Evolutionary conservation across 805 yeast genomes (phyloP).

Genomic region (Kockiozyma suomiensis): DNA sequence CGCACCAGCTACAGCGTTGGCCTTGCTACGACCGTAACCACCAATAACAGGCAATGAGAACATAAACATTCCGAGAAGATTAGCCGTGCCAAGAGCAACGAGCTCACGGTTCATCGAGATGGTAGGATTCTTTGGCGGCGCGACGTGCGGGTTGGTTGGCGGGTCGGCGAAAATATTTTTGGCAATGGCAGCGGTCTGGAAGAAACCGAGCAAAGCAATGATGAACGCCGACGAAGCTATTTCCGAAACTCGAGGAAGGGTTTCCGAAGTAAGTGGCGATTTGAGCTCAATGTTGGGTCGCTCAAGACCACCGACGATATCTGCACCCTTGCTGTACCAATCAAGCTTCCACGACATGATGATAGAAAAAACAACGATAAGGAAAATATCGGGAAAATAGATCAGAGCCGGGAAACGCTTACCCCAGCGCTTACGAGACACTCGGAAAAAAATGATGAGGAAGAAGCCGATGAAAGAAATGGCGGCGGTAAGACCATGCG

Average conservation of each 20-base stretch:
- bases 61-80: slow-evolving; percentile 58
- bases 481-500: slow-evolving; percentile 63
- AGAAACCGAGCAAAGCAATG: slow-evolving; percentile 84
- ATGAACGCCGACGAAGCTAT: slow-evolving; percentile 70
- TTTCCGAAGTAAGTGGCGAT: slow-evolving; percentile 58
- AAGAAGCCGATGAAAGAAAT: slow-evolving; percentile 60
- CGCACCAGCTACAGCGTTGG: slow-evolving; percentile 86
- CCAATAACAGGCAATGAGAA: slow-evolving; percentile 88
- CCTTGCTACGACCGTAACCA: slow-evolving; percentile 91
- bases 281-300: slow-evolving; percentile 54
- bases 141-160: slow-evolving; percentile 44
- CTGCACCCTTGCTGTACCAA: slow-evolving; percentile 52
- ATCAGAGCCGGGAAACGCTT: slow-evolving; percentile 51
- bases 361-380: slow-evolving; percentile 68
- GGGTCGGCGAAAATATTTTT: slow-evolving; percentile 78
- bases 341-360: slow-evolving; percentile 50
- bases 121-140: slow-evolving; percentile 43
- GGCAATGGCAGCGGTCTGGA: slow-evolving; percentile 91
- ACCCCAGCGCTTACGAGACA: slow-evolving; percentile 35
- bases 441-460: slow-evolving; percentile 49
- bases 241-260: slow-evolving; percentile 54
- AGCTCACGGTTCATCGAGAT: slow-evolving; percentile 85
- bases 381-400: slow-evolving; percentile 81
- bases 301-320: slow-evolving; percentile 68
- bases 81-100: slow-evolving; percentile 83